These are phyloP conservation scores for Gaeumannomyces tritici DNA, from an alignment of 2,329 filamentous ascomycete genomes.

Conservation along the genomic window DNA sequence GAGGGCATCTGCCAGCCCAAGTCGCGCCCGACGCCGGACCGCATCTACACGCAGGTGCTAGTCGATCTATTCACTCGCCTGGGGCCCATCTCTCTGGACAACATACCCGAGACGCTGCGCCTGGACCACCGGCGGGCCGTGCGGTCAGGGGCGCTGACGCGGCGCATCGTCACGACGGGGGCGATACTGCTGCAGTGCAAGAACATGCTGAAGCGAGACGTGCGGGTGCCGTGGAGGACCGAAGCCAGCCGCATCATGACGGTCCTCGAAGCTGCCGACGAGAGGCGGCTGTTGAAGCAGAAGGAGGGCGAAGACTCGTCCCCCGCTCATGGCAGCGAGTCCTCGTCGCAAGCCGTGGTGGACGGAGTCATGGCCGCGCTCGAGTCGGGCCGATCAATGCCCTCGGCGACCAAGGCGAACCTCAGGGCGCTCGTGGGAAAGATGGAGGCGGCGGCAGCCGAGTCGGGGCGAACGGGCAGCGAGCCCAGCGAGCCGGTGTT, in stretches of 20 bases:
- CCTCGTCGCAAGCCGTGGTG: slow-evolving; percentile 18
- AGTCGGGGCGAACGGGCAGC: slow-evolving; percentile 27
- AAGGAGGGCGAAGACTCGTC: slow-evolving; percentile 22
- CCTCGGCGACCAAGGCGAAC: slow-evolving; percentile 48
- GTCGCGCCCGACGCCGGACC: slow-evolving; percentile 55
- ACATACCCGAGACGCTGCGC: slow-evolving; percentile 63
- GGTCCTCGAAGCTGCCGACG: slow-evolving; percentile 48
- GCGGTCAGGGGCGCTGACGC: slow-evolving; percentile 43
- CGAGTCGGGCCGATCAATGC: slow-evolving; percentile 55
- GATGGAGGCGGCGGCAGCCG: slow-evolving; percentile 39
- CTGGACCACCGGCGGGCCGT: slow-evolving; percentile 58
- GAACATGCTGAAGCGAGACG: slow-evolving; percentile 73
- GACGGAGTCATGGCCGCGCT: slow-evolving; percentile 54
- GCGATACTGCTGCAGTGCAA: slow-evolving; percentile 73
- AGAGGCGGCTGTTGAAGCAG: slow-evolving; percentile 27
- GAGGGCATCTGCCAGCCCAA: slow-evolving; percentile 53
- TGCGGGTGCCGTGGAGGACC: slow-evolving; percentile 66
- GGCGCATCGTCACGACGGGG: slow-evolving; percentile 62
- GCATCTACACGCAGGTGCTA: slow-evolving; percentile 67
- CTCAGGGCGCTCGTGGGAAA: slow-evolving; percentile 48
- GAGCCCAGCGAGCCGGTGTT: slow-evolving; percentile 48
- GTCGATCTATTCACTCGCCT: slow-evolving; percentile 66
- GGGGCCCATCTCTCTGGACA: slow-evolving; percentile 31
- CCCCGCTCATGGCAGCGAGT: not conserved
- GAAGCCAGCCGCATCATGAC: slow-evolving; percentile 64